Base-by-base conservation (phyloP, 495 filamentous ascomycete genomes). In the Thermothielavioides terrestris region DNA sequence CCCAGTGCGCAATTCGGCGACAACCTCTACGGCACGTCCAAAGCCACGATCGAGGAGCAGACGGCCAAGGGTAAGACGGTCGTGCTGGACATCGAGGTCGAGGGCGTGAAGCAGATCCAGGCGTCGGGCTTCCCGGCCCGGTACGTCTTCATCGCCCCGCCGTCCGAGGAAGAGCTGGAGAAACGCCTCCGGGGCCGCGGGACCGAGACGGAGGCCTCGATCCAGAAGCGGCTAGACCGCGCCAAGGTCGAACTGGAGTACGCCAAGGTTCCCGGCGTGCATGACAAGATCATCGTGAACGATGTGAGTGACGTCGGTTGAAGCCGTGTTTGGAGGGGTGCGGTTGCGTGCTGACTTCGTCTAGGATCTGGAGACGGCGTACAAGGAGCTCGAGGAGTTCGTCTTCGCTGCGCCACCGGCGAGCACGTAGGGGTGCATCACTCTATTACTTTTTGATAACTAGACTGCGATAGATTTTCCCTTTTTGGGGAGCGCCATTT, bases 31-130 rank as follows among this genome's bases (percentile, higher is more conserved):
- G 91, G 91, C 18, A 97, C 90, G 6, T 84, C 79, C 54, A 77
- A 85, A 42, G 71, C 76, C 55, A 86, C 86, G 4, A 83, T 96
- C 51, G 77, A 82, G 67, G 77, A 87, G 49, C 80, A 92, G 53
- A 76, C 77, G 6, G 77, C 77, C 52, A 77, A 82, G 65, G 84
- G 84, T 20, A 72, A 72, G 59, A 74, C 78, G 4, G 84, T 83
- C 46, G 77, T 88, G 23, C 67, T 89, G 52, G 85, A 98, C 67
- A 98, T 96, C 63, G 92, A 96, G 75, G 91, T 95, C 83, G 89
- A 95, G 84, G 92, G 91, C 25, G 90, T 96, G 39, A 96, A 96
- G 70, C 92, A 96, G 71, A 87, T 98, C 50, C 87, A 87, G 62
- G 77, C 77, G 12, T 81, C 83, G 42, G 72, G 80, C 62, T 75